Evolutionary conservation across 257 asterid genomes (phyloP), one percentile per base, ranked within the genome.

Genomic region (Cruciata laevipes): DNA sequence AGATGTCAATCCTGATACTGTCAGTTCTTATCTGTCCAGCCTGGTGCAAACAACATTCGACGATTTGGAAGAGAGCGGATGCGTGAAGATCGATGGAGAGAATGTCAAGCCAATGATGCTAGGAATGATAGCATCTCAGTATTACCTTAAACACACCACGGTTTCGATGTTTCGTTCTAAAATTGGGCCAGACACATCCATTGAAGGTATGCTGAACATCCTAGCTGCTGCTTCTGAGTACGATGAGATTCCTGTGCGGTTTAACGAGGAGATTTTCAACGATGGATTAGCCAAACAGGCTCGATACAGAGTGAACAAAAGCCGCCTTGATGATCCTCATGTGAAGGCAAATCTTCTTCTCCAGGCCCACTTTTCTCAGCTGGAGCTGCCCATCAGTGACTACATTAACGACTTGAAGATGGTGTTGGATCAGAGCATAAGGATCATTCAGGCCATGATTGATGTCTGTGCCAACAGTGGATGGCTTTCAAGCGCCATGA

Each of bases 401-500:
- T 90, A 93, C 68, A 83, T 84, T 52, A 90, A 97, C 17, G 99
- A 93, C 80, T 74, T 86, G 80, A 93, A 93, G 81, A 85, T 96
- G 27, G 96, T 93, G 69, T 73, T 93, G 83, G 99, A 90, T 85
- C 99, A 93, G 70, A 90, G 99, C 73, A 88, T 93, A 72, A 96
- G 97, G 58, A 79, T 93, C 68, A 78, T 93, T 69, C 97, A 93
- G 89, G 99, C 96, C 76, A 93, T 93, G 99, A 93, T 93, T 77
- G 99, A 93, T 83, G 73, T 93, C 44, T 93, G 97, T 81, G 99
- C 97, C 23, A 93, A 93, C 78, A 90, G 97, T 35, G 99, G 96
- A 76, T 93, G 99, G 99, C 91, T 93, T 69, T 85, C 89, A 38
- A 90, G 96, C 80, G 80, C 96, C 60, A 73, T 90, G 68, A 83